Percentiles rank a stretch among this genome's conserved stretches.
phyloP scores from a whole-genome alignment of 2,329 filamentous ascomycete genomes.

The Paecilomyces dactylethromorphus region DNA sequence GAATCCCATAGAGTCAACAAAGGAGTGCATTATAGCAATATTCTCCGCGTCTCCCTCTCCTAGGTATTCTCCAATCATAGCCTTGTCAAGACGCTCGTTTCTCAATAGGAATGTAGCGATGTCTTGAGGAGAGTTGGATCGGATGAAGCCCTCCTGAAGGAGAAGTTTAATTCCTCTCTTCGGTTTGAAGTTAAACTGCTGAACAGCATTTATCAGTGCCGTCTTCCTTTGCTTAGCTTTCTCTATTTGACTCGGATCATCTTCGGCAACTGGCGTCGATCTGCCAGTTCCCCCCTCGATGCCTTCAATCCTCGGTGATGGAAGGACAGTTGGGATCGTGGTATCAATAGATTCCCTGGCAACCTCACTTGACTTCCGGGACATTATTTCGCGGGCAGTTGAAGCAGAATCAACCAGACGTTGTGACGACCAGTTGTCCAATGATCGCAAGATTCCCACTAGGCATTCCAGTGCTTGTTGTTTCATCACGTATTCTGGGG shows the following conservation, averaged over 20 bases:
- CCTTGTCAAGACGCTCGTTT: slow-evolving; percentile 83
- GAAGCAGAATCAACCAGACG: slow-evolving; percentile 48
- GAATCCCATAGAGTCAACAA: slow-evolving; percentile 94
- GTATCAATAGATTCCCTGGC: slow-evolving; percentile 72
- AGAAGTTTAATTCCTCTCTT: slow-evolving; percentile 86
- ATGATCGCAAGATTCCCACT: slow-evolving; percentile 78
- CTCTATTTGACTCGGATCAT: slow-evolving; percentile 90
- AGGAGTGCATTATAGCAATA: slow-evolving; percentile 96
- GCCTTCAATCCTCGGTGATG: slow-evolving; percentile 54
- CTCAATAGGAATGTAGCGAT: slow-evolving; percentile 76
- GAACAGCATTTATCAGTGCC: slow-evolving; percentile 78
- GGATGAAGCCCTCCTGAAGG: slow-evolving; percentile 79
- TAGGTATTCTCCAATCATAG: slow-evolving; percentile 85
- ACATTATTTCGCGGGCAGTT: slow-evolving; percentile 41
- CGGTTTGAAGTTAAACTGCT: slow-evolving; percentile 95
- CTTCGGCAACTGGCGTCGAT: slow-evolving; percentile 66
- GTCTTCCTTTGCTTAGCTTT: slow-evolving; percentile 92
- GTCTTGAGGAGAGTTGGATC: slow-evolving; percentile 68
- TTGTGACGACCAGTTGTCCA: slow-evolving; percentile 89
- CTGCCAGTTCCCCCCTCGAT: slow-evolving; percentile 50
- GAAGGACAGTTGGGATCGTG: slow-evolving; percentile 43
- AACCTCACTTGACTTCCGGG: slow-evolving; percentile 51
- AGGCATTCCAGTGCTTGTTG: slow-evolving; percentile 81
- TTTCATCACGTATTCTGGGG: slow-evolving; percentile 87
- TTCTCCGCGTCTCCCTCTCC: slow-evolving; percentile 91